phyloP scores from a whole-genome alignment of 2,329 filamentous ascomycete species.

The Aspergillus sp. region DNA sequence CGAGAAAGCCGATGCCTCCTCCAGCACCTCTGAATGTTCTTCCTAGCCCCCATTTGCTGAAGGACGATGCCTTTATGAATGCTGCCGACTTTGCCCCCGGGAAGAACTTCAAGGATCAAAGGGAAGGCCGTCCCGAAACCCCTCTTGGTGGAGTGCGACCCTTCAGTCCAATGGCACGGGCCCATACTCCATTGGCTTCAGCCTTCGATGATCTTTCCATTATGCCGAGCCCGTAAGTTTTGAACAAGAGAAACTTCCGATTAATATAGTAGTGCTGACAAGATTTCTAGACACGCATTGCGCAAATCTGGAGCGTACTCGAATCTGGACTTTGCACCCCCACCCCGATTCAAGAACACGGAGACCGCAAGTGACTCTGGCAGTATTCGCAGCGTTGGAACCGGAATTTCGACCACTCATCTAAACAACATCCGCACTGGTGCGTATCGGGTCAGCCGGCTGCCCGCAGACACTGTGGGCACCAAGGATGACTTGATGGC shows the following conservation, averaged over 20 bases:
- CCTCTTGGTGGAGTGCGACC: constrained; percentile 56
- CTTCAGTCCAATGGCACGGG: constrained; percentile 68
- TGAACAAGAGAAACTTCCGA: background rate
- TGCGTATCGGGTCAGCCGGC: constrained; percentile 78
- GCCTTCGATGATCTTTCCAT: constrained; percentile 80
- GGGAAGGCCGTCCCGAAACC: constrained; percentile 62
- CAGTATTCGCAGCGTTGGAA: constrained; percentile 64
- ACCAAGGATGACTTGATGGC: constrained; percentile 62
- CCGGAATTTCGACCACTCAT: constrained; percentile 68
- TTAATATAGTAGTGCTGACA: constrained; percentile 11
- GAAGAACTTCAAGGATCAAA: constrained; percentile 59
- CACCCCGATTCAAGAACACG: constrained; percentile 40
- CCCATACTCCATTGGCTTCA: constrained; percentile 73
- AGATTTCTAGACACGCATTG: constrained; percentile 36
- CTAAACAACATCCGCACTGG: constrained; percentile 70
- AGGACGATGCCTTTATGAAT: constrained; percentile 69
- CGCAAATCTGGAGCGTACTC: constrained; percentile 47
- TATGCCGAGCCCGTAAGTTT: constrained; percentile 85
- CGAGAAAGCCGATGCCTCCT: constrained; percentile 63
- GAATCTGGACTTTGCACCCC: constrained; percentile 46
- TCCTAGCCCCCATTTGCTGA: constrained; percentile 79
- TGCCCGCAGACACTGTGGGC: constrained; percentile 78
- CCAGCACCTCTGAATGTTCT: constrained; percentile 69
- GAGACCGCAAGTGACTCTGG: constrained; percentile 42
- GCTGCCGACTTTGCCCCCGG: constrained; percentile 86